Evolutionary conservation across 2,329 filamentous ascomycete genomes (phyloP).

Genomic region (Cladophialophora yegresii): DNA sequence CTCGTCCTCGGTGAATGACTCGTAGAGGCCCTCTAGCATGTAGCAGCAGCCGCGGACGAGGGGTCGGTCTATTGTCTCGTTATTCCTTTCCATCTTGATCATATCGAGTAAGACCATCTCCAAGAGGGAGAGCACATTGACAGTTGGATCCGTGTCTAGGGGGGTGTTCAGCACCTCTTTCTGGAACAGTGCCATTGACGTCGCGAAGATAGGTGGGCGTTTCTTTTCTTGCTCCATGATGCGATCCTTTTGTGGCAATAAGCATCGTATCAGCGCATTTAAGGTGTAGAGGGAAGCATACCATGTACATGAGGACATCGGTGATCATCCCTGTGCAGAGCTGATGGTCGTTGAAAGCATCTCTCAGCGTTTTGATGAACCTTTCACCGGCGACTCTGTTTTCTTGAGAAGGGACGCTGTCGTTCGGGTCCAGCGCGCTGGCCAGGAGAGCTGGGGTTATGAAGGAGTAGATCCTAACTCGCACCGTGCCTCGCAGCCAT

Average conservation of each 20-base stretch:
- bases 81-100: conserved; percentile 87
- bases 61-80: conserved; percentile 81
- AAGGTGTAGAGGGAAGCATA: conserved; percentile 41
- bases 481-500: conserved; percentile 76
- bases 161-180: conserved; percentile 74
- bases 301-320: conserved; percentile 95
- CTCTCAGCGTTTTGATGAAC: conserved; percentile 74
- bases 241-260: conserved; percentile 61
- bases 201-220: conserved; percentile 76
- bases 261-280: conserved; percentile 22
- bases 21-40: conserved; percentile 88
- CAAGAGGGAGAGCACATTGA: conserved; percentile 70
- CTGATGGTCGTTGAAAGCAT: conserved; percentile 85
- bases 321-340: conserved; percentile 91
- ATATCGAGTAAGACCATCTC: conserved; percentile 84
- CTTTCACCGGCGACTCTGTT: conserved; percentile 76
- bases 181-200: conserved; percentile 83
- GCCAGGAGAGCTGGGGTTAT: conserved; percentile 70
- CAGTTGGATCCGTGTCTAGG: conserved; percentile 47
- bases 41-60: conserved; percentile 79
- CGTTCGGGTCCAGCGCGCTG: conserved; percentile 46
- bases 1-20: conserved; percentile 75
- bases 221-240: conserved; percentile 74
- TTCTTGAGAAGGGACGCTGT: conserved; percentile 69
- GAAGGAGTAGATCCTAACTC: conserved; percentile 68